A percentile compares a stretch with the other conserved stretches of the same genome.
These are phyloP conservation scores for Plicaturopsis crispa DNA, from an alignment of 768 basidiomycete species.

Conservation along the genomic window DNA sequence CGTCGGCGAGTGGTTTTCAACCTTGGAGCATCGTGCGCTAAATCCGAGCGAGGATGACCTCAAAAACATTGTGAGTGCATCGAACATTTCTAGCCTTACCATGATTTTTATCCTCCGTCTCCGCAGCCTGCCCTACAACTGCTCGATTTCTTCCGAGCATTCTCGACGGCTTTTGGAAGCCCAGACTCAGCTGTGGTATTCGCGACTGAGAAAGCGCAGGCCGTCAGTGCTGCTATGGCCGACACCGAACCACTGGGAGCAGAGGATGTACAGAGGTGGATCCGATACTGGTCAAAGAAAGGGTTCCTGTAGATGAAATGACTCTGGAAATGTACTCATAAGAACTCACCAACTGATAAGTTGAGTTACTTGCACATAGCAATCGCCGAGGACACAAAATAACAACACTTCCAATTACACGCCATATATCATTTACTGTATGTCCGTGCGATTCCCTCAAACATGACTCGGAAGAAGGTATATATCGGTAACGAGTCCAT, in stretches of 20 bases:
- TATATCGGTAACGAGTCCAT: too few relatives aligned
- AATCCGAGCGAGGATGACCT: constrained; percentile 17
- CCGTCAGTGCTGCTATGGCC: too few relatives aligned
- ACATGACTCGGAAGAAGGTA: too few relatives aligned
- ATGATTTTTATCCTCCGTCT: neutral
- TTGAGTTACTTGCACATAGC: too few relatives aligned
- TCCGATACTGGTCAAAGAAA: constrained; percentile 1
- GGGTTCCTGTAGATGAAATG: too few relatives aligned
- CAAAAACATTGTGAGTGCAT: constrained; percentile 21
- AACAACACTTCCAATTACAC: too few relatives aligned
- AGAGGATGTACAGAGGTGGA: neutral
- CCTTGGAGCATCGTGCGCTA: constrained; percentile 15
- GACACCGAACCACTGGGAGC: neutral
- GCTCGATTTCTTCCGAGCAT: constrained; percentile 22
- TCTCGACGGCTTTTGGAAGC: constrained; percentile 8
- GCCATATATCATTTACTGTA: too few relatives aligned
- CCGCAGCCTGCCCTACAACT: constrained; percentile 26
- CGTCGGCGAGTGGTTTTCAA: constrained; percentile 25
- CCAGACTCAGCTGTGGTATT: constrained; percentile 1
- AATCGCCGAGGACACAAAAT: too few relatives aligned
- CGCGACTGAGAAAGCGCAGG: too few relatives aligned
- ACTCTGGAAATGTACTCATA: too few relatives aligned
- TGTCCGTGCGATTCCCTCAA: too few relatives aligned
- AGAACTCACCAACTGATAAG: too few relatives aligned
- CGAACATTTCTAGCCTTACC: neutral